A percentile compares a stretch with the other conserved stretches of the same genome.
These are phyloP conservation scores for Aspergillus ibericus DNA, from an alignment of 2,329 filamentous ascomycete species.

Conservation along the genomic window DNA sequence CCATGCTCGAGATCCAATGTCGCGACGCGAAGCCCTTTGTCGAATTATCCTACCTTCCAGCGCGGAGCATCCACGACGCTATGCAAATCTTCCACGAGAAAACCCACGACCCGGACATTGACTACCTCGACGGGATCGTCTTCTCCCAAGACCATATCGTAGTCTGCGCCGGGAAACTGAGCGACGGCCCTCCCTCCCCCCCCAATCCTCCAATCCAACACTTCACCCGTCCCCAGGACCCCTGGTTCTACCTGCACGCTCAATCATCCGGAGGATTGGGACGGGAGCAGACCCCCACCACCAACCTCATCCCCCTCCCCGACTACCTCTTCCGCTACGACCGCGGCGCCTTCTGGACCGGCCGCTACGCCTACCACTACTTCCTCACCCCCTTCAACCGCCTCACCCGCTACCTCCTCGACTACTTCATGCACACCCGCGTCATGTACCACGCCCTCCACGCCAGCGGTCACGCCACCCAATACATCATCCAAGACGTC, in stretches of 20 bases:
- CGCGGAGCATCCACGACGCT: constrained; percentile 51
- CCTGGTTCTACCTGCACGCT: constrained; percentile 74
- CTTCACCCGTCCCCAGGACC: constrained; percentile 62
- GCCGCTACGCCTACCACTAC: constrained; percentile 60
- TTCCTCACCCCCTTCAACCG: constrained; percentile 62
- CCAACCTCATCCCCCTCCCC: constrained; percentile 31
- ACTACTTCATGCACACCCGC: constrained; percentile 62
- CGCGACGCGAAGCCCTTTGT: constrained; percentile 59
- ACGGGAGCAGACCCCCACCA: no score
- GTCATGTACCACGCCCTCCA: constrained; percentile 65
- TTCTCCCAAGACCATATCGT: constrained; percentile 58
- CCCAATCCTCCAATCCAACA: constrained; percentile 36
- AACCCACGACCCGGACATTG: constrained; percentile 44
- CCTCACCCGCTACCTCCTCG: constrained; percentile 58
- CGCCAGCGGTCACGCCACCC: constrained; percentile 54
- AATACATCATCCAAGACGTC: constrained; percentile 64
- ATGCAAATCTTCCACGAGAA: constrained; percentile 51
- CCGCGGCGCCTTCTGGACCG: constrained; percentile 66
- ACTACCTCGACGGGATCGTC: constrained; percentile 71
- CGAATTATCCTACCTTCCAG: constrained; percentile 61
- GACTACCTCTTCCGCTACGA: constrained; percentile 54
- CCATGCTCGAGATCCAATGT: constrained; percentile 58
- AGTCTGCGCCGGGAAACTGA: constrained; percentile 61
- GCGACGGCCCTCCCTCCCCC: constrained; percentile 39
- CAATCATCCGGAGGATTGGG: constrained; percentile 6